Base-by-base conservation (phyloP, 331 rosid species). In the Dryas integrifolia region DNA sequence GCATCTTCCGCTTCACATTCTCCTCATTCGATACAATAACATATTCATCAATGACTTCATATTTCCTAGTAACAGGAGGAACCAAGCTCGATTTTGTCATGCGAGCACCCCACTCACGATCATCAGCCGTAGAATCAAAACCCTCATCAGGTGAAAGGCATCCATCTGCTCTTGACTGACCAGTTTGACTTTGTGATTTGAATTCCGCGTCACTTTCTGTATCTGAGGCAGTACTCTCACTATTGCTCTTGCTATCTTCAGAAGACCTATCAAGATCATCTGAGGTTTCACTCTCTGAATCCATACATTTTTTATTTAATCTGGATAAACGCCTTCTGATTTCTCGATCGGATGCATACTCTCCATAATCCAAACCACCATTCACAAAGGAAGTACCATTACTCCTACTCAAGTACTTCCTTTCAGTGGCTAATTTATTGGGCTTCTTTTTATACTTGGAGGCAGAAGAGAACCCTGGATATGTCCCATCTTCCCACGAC, bases 21-120 rank as follows among this genome's bases (percentile, higher is more conserved):
- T 95, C 99, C 82, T 92, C 98, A 69, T 84, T 92, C n/a, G 98
- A 97, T 66, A 95, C 88, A 80, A 88, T 79, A 70, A 81, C 86
- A 84, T 95, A 95, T 65, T 88, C 83, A 70, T 95, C 96, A 77
- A 95, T 90, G 80, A 90, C 91, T 77, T 95, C 92, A 69, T 95
- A 95, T 86, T 95, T 95, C 75, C 99, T 86, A 3, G 99, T 95
- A 74, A 90, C 97, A 26, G 99, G 99, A 83, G 99, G 99, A 84
- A 95, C 99, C 82, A 95, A 78, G 83, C 99, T 95, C 61, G 91
- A 90, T 88, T 92, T 95, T 2, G 99, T 95, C 99, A 95, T 95
- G 50, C 99, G 99, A 81, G 99, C 99, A 61, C 99, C 99, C 99
- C 99, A 95, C 80, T 95, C 98, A 39, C 99, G 98, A 66, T 95